A percentile compares a stretch with the other conserved stretches of the same genome.
These are phyloP conservation scores for Jackrogersella minutella DNA, from an alignment of 495 filamentous ascomycete species.

Conservation along the genomic window DNA sequence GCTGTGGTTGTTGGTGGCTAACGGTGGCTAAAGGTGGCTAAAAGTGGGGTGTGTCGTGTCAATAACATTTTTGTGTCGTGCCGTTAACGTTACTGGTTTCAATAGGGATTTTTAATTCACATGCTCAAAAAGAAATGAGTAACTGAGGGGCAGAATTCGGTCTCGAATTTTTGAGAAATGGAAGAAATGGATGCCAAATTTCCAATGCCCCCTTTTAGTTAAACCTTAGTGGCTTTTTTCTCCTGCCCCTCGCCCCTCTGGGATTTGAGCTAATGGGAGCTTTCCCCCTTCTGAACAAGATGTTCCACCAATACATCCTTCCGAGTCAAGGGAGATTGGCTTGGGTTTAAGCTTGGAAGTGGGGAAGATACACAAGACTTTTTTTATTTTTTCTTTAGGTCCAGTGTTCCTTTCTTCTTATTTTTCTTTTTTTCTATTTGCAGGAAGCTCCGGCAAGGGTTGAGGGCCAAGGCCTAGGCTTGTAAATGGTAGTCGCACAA, in stretches of 20 bases:
- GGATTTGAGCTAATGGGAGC: conserved; percentile 25
- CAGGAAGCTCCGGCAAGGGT: neutral
- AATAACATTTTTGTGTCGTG: too few relatives aligned
- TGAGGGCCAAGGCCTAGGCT: neutral
- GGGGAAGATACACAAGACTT: neutral
- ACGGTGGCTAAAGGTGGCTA: too few relatives aligned
- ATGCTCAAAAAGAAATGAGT: conserved; percentile 27
- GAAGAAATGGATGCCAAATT: conserved; percentile 33
- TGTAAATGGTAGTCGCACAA: too few relatives aligned
- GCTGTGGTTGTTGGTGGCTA: too few relatives aligned
- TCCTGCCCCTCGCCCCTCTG: conserved; percentile 4
- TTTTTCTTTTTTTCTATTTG: too few relatives aligned
- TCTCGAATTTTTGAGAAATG: conserved; percentile 2
- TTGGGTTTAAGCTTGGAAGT: neutral
- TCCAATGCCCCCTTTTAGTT: conserved; percentile 18
- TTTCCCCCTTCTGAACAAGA: conserved; percentile 6
- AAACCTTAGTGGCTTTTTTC: neutral
- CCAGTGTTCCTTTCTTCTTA: neutral
- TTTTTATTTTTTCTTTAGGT: neutral
- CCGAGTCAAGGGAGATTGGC: conserved; percentile 15
- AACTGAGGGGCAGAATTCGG: conserved; percentile 13
- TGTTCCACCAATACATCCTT: conserved; percentile 32
- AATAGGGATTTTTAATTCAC: conserved; percentile 14
- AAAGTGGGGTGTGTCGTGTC: too few relatives aligned
- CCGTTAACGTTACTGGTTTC: too few relatives aligned